These are phyloP conservation scores for Ustulina deusta DNA, from an alignment of 2,329 filamentous ascomycete genomes.

Conservation along the genomic window DNA sequence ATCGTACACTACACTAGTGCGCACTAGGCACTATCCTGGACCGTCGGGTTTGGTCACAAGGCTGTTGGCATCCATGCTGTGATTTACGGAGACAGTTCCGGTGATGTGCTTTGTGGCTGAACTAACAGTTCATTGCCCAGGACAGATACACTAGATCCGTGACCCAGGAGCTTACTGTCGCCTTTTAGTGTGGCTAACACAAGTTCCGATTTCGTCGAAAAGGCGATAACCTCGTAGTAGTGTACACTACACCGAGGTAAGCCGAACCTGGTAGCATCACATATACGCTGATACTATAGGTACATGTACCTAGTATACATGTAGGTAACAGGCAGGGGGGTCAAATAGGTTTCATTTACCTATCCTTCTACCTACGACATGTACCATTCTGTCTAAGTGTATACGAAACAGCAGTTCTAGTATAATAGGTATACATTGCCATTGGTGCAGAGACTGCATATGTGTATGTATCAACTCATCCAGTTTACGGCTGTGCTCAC, in stretches of 20 bases:
- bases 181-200: constrained; percentile 12
- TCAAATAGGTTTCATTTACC: background rate
- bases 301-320: background rate
- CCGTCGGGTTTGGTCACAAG: constrained; percentile 23
- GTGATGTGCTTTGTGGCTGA: constrained; percentile 19
- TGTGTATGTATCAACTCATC: too few relatives aligned
- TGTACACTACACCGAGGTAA: constrained; percentile 2
- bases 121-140: constrained; percentile 9
- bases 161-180: constrained; percentile 24
- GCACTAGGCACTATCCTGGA: constrained; percentile 8
- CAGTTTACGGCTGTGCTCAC: too few relatives aligned
- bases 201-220: constrained; percentile 17
- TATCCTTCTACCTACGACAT: too few relatives aligned
- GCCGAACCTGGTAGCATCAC: constrained; percentile 10
- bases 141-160: background rate
- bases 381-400: too few relatives aligned
- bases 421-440: too few relatives aligned
- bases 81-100: constrained; percentile 21
- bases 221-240: constrained; percentile 5
- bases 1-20: constrained; percentile 1
- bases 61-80: constrained; percentile 19
- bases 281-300: background rate
- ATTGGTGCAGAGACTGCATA: too few relatives aligned
- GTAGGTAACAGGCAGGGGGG: constrained; percentile 1
- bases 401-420: too few relatives aligned